A percentile compares a stretch with the other conserved stretches of the same genome.
These are phyloP conservation scores for Aspergillus pseudoglaucus DNA, from an alignment of 2,329 filamentous ascomycete genomes.

Conservation along the genomic window DNA sequence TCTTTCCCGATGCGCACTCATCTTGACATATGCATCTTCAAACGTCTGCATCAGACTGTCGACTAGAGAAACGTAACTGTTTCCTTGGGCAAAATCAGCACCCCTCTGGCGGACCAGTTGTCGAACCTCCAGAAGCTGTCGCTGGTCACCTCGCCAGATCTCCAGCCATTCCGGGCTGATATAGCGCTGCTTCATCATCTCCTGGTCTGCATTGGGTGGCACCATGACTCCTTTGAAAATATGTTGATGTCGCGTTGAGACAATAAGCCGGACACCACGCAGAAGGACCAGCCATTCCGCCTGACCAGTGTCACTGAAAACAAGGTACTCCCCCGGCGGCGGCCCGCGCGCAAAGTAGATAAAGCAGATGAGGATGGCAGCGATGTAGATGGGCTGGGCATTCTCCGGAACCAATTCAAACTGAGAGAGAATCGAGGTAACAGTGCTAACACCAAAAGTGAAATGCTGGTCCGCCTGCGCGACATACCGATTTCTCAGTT, in stretches of 20 bases:
- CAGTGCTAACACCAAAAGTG: conserved; percentile 27
- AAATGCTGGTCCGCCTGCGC: conserved; percentile 27
- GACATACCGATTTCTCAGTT: conserved; percentile 11
- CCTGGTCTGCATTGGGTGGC: neutral
- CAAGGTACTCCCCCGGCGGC: conserved; percentile 23
- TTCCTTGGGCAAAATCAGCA: conserved; percentile 5
- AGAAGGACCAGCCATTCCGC: conserved; percentile 29
- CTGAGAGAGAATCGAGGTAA: conserved; percentile 21
- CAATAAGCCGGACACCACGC: conserved; percentile 22
- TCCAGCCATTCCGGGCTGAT: conserved; percentile 10
- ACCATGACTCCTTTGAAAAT: conserved; percentile 9
- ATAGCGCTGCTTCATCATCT: neutral
- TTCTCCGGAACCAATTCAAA: conserved; percentile 15
- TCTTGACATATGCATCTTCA: conserved; percentile 11
- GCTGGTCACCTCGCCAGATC: conserved; percentile 2
- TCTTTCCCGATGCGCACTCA: conserved; percentile 4
- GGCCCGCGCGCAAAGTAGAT: conserved; percentile 29
- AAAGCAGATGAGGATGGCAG: conserved; percentile 25
- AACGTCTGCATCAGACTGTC: conserved; percentile 12
- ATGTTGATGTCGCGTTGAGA: conserved; percentile 10
- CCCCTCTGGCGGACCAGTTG: conserved; percentile 10
- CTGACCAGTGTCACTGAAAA: conserved; percentile 23
- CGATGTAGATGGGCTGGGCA: conserved; percentile 28
- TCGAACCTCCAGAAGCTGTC: conserved; percentile 6
- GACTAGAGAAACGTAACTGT: conserved; percentile 8